Percentiles rank a stretch among this genome's conserved stretches.
Conservation (phyloP, 495 filamentous ascomycete species). For the Trichoderma parareesei region DNA sequence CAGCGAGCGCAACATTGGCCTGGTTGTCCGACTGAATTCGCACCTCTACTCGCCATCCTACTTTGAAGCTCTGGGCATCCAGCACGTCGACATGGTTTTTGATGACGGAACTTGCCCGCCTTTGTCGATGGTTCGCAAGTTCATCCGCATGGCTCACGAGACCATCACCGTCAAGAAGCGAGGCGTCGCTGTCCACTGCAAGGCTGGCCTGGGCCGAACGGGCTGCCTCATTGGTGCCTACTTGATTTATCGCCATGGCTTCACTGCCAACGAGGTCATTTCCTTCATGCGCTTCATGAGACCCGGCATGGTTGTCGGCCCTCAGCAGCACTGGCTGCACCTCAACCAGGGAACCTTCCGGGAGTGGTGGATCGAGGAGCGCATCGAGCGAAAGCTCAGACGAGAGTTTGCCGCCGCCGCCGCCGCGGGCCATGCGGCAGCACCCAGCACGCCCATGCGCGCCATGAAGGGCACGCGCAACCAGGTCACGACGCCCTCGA, state of each 20-base stretch:
- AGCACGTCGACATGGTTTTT: constrained; percentile 98
- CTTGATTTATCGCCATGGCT: constrained; percentile 95
- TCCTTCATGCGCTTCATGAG: constrained; percentile 99
- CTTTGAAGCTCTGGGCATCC: constrained; percentile 90
- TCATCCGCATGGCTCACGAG: constrained; percentile 89
- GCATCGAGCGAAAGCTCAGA: constrained; percentile 51
- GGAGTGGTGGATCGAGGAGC: constrained; percentile 96
- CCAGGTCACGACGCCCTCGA: constrained; percentile 70
- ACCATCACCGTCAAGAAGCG: constrained; percentile 82
- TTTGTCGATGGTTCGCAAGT: constrained; percentile 74
- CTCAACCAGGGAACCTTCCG: constrained; percentile 94
- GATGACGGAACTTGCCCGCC: constrained; percentile 95
- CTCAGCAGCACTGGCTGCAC: constrained; percentile 99
- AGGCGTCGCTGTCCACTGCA: constrained; percentile 95
- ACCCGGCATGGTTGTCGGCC: constrained; percentile 97
- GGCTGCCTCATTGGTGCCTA: constrained; percentile 94
- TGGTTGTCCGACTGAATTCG: constrained; percentile 93
- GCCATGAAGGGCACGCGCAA: constrained; percentile 48
- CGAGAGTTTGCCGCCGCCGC: constrained; percentile 43
- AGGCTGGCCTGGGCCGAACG: constrained; percentile 92
- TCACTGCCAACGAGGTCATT: constrained; percentile 96
- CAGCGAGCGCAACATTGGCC: constrained; percentile 70
- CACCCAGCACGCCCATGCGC: constrained; percentile 67
- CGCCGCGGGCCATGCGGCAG: constrained; percentile 19
- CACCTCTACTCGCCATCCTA: constrained; percentile 91